Evolutionary conservation across 2,329 filamentous ascomycete genomes (phyloP), one percentile per base, ranked within the genome.

Genomic region (Cordyceps sp.): DNA sequence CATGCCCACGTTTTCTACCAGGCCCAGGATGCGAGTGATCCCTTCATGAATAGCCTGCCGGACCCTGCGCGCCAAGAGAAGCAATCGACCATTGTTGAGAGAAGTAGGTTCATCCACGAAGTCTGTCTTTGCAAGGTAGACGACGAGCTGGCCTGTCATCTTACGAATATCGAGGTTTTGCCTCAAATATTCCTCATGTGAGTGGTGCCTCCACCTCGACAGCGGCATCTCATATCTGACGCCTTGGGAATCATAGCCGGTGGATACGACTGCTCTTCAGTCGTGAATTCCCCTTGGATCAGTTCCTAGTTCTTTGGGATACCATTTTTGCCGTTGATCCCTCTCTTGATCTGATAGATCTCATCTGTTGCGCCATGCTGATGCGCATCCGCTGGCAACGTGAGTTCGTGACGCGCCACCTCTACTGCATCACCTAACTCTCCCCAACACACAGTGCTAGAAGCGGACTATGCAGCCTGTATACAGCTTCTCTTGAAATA

Each of bases 111-210:
- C 42, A 92, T 98, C 37, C 88, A 96, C 48, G 77, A 93, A 44
- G 69, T 79, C 19, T 75, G 82, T 32, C 60, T 98, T 28, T 72
- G 73, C 36, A 77, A 74, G 40, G 65, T 84, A 20, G 90, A 96
- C 48, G 77, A 81, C n/a, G 78, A 85, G 46, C 66, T 96, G 19
- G 78, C 83, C 12, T 63, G 65, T 17, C 86, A 96, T 51, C 65
- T 98, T 14, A 76, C 75, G 36, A 69, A 73, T 37, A 76, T 94
- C 29, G 88, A 94, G 37, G 76, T 98, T 38, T 59, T 94, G n/a
- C 90, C 90, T 2, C 90, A 98, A 45, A 88, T 98, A 31, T 98
- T 96, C 48, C 60, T 96, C 17, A 92, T 96, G 81, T 90, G 57
- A 52, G 65, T 50, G 10, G 3, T 6, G 6, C 15, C 21, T 13